A percentile compares a stretch with the other conserved stretches of the same genome.
Evolutionary conservation across 306 rosid genomes (phyloP).

Genomic region (Datisca glomerata): DNA sequence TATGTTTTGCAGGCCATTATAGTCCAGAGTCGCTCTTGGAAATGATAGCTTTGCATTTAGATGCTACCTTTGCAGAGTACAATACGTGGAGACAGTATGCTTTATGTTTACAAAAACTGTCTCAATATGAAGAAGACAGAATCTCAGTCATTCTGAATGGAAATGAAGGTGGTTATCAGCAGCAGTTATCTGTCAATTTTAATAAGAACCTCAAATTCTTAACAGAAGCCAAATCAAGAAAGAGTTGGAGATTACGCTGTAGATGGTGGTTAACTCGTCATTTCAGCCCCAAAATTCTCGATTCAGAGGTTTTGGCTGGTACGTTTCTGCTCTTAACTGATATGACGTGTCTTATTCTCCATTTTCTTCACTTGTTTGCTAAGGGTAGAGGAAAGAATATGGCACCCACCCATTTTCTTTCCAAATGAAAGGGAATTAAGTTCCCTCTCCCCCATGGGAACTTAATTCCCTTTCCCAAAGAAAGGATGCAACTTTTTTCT

Average conservation of each 20-base stretch:
- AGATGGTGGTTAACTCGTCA: constrained; percentile 66
- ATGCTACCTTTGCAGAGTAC: constrained; percentile 44
- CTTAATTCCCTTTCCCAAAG: not conserved
- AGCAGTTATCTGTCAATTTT: constrained; percentile 7
- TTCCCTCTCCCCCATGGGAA: too few relatives aligned
- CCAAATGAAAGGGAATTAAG: too few relatives aligned
- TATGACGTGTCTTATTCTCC: too few relatives aligned
- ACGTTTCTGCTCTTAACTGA: too few relatives aligned
- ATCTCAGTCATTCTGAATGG: constrained; percentile 30
- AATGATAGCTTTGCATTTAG: constrained; percentile 71
- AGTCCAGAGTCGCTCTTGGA: constrained; percentile 44
- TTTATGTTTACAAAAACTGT: constrained; percentile 46
- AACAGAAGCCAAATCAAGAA: constrained; percentile 31
- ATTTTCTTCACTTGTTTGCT: too few relatives aligned
- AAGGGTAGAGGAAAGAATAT: too few relatives aligned
- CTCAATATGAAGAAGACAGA: constrained; percentile 39
- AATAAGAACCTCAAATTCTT: constrained; percentile 39
- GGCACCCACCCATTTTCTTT: too few relatives aligned
- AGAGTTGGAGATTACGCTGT: constrained; percentile 61
- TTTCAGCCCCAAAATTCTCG: constrained; percentile 32
- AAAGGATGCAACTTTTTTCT: too few relatives aligned
- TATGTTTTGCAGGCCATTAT: constrained; percentile 53
- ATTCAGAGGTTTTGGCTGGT: constrained; percentile 50
- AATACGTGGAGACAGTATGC: constrained; percentile 54
- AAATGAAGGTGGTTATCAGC: constrained; percentile 13